phyloP scores from a whole-genome alignment of 2,329 filamentous ascomycete genomes.

The Geosmithia morbida region DNA sequence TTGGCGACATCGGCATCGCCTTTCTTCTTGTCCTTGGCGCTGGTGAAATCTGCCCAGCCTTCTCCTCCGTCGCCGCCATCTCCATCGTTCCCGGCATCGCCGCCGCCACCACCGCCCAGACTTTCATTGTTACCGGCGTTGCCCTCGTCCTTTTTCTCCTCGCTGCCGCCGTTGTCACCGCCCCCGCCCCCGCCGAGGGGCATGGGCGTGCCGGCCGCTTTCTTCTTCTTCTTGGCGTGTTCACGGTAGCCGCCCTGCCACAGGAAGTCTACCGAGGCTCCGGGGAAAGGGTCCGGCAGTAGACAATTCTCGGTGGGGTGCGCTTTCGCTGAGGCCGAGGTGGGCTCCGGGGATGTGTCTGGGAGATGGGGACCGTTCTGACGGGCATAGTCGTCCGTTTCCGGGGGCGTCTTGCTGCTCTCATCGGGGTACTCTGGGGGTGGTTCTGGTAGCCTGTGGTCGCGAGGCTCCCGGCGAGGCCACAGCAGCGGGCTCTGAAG shows the following conservation, averaged over 20 bases:
- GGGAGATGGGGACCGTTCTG: slow-evolving; percentile 8
- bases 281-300: slow-evolving; percentile 29
- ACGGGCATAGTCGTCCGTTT: slow-evolving; percentile 15
- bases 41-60: slow-evolving; percentile 13
- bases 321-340: slow-evolving; percentile 7
- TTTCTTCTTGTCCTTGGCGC: slow-evolving; percentile 17
- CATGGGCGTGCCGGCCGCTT: slow-evolving; percentile 20
- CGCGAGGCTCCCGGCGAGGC: background rate
- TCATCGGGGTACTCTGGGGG: background rate
- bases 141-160: slow-evolving; percentile 13
- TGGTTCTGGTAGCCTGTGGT: background rate
- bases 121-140: slow-evolving; percentile 6
- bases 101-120: slow-evolving; percentile 6
- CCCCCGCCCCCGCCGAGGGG: slow-evolving; percentile 5
- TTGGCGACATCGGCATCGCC: slow-evolving; percentile 13
- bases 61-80: slow-evolving; percentile 19
- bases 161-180: slow-evolving; percentile 8
- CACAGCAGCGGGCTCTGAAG: background rate
- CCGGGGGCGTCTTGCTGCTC: slow-evolving; percentile 4
- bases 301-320: slow-evolving; percentile 17
- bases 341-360: slow-evolving; percentile 5
- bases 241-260: slow-evolving; percentile 39
- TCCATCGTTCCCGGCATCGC: slow-evolving; percentile 15
- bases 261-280: slow-evolving; percentile 39
- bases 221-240: slow-evolving; percentile 43